Evolutionary conservation across 305 asterid genomes (phyloP), one percentile per base, ranked within the genome.

Genomic region (Rubia peregrina): DNA sequence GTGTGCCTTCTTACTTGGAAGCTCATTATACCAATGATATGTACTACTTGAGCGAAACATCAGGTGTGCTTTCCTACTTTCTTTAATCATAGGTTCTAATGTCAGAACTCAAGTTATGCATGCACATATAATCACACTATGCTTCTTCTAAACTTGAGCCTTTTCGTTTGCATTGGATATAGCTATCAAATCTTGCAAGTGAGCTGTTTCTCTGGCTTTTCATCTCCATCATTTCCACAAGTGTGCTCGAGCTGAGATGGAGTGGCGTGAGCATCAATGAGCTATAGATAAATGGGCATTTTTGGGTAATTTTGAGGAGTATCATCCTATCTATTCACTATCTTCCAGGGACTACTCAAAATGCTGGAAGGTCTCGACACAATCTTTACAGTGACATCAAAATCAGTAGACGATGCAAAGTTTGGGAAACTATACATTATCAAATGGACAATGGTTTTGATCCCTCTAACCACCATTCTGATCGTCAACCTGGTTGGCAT

Each of bases 261-360:
- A 94, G 98, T 73, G 96, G 97, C 3, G 94, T 94, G 36, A 85
- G 97, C 87, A 85, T 94, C 57, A 97, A 94, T 80, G 98, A 91
- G 2, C 72, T 88, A 74, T 94, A 97, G 98, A 85, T 96, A 30
- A 93, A 91, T 75, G 97, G 91, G 88, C 97, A 93, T 85, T 93
- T 93, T 56, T 93, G 98, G 98, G 98, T 93, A 7, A 89, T 90
- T 90, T 41, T 97, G 98, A 17, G 97, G 98, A 43, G 97, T 92
- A 26, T 92, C 98, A 19, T 97, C 97, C 4, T 96, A 93, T 68
- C 95, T 94, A 30, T 94, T 94, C 62, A 97, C 99, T 2, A 96
- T 94, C 19, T 94, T 94, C 85, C 99, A 91, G 79, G 99, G 99
- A 22, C 79, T 94, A 84, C 83, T 94, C 65, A 94, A 94, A 78